These are phyloP conservation scores for Epichloe gansuensis DNA, from an alignment of 2,329 filamentous ascomycete genomes.

Conservation along the genomic window DNA sequence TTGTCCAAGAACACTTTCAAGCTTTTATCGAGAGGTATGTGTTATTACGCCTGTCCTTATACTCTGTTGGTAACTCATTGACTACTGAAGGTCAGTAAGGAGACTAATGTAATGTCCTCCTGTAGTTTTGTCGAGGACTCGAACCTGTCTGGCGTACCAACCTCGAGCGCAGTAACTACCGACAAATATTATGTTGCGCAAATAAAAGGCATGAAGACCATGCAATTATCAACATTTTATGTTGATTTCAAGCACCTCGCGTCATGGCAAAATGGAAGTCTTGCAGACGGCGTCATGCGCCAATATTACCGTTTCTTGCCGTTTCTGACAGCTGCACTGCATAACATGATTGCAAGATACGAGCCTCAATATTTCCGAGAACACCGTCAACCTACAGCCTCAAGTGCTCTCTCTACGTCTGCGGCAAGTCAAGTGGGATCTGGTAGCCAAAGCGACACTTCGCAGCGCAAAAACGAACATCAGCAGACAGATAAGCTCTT, in stretches of 20 bases:
- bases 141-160: conserved; percentile 46
- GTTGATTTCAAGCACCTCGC: conserved; percentile 79
- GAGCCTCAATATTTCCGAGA: conserved; percentile 89
- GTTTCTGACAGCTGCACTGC: conserved; percentile 76
- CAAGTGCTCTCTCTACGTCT: conserved; percentile 59
- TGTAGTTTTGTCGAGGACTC: conserved; percentile 57
- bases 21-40: conserved; percentile 63
- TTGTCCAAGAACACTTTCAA: conserved; percentile 66
- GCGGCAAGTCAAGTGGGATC: conserved; percentile 51
- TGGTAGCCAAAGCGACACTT: conserved; percentile 51
- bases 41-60: no score
- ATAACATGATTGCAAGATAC: conserved; percentile 89
- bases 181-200: conserved; percentile 80
- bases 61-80: not conserved
- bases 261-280: conserved; percentile 61
- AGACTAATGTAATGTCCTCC: not conserved
- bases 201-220: conserved; percentile 63
- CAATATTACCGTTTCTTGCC: conserved; percentile 94
- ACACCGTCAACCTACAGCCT: conserved; percentile 73
- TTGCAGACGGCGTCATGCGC: conserved; percentile 76
- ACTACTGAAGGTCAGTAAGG: not conserved
- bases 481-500: conserved; percentile 98
- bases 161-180: conserved; percentile 59
- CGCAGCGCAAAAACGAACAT: conserved; percentile 72
- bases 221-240: conserved; percentile 73